phyloP scores from a whole-genome alignment of 2,329 filamentous ascomycete genomes.

The Claviceps sorghi region DNA sequence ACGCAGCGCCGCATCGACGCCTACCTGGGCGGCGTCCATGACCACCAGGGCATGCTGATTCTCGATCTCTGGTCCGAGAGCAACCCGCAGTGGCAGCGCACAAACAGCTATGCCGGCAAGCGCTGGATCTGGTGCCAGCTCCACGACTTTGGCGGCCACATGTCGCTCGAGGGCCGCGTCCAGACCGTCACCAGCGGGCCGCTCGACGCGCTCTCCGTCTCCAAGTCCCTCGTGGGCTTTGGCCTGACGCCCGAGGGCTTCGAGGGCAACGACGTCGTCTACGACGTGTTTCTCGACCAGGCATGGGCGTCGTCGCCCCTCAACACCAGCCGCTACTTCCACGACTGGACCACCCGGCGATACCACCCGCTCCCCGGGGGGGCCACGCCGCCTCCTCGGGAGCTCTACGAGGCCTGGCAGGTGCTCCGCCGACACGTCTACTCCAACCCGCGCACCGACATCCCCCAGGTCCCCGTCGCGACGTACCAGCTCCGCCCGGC shows the following conservation, averaged over 20 bases:
- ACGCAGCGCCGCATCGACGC: constrained; percentile 30
- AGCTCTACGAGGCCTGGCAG: constrained; percentile 31
- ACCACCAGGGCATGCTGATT: constrained; percentile 31
- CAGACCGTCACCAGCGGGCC: constrained; percentile 31
- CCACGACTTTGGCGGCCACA: constrained; percentile 34
- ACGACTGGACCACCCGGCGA: constrained; percentile 27
- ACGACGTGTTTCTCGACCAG: constrained; percentile 35
- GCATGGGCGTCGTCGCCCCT: constrained; percentile 31
- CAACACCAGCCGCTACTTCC: constrained; percentile 29
- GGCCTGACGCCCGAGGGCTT: constrained; percentile 35
- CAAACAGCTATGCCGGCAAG: constrained; percentile 34
- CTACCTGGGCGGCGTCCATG: constrained; percentile 30
- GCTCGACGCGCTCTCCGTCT: constrained; percentile 26
- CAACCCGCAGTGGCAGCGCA: constrained; percentile 34
- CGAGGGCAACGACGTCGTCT: constrained; percentile 38
- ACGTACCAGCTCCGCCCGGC: constrained; percentile 31
- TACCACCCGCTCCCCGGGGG: constrained; percentile 17
- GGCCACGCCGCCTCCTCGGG: neutral
- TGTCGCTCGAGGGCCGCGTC: constrained; percentile 35
- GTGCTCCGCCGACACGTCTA: constrained; percentile 29
- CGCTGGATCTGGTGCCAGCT: constrained; percentile 40
- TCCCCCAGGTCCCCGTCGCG: constrained; percentile 27
- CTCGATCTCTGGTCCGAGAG: constrained; percentile 36
- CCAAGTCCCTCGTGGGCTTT: constrained; percentile 29
- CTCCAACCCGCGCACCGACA: constrained; percentile 31